phyloP scores from a whole-genome alignment of 2,329 filamentous ascomycete species.

The Exophiala sp. region DNA sequence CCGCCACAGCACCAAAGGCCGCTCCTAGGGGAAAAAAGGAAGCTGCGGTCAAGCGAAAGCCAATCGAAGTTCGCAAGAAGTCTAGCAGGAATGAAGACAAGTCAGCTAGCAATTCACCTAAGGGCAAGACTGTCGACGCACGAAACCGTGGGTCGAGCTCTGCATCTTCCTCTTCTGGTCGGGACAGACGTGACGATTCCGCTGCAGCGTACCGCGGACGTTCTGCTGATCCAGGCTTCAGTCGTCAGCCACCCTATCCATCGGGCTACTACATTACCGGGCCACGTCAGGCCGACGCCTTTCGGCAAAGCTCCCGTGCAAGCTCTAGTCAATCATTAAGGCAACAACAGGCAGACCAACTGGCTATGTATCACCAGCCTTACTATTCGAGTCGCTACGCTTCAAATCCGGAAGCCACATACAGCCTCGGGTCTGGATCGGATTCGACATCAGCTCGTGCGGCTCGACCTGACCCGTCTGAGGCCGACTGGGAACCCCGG shows the following conservation, averaged over 20 bases:
- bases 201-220: constrained; percentile 15
- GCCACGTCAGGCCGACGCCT: constrained; percentile 33
- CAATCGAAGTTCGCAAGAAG: constrained; percentile 28
- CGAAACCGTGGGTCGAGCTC: constrained; percentile 22
- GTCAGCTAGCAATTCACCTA: constrained; percentile 23
- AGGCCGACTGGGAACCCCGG: constrained; percentile 45
- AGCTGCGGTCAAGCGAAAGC: constrained; percentile 25
- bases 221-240: constrained; percentile 33
- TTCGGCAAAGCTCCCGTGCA: constrained; percentile 43
- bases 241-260: constrained; percentile 48
- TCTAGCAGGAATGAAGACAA: constrained; percentile 16
- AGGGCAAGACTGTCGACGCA: constrained; percentile 19
- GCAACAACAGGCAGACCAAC: constrained; percentile 28
- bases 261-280: constrained; percentile 40
- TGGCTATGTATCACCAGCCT: constrained; percentile 29
- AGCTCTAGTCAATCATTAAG: constrained; percentile 40
- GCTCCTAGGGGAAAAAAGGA: constrained; percentile 30
- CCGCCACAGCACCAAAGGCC: constrained; percentile 21
- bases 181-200: constrained; percentile 21
- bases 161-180: constrained; percentile 16
- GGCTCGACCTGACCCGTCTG: constrained; percentile 46
- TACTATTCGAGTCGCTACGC: constrained; percentile 31
- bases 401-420: constrained; percentile 37
- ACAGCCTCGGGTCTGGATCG: constrained; percentile 29
- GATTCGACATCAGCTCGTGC: constrained; percentile 32